Base-by-base conservation (phyloP, 2,329 filamentous ascomycete species). In the Cladosporium cucumerinum region DNA sequence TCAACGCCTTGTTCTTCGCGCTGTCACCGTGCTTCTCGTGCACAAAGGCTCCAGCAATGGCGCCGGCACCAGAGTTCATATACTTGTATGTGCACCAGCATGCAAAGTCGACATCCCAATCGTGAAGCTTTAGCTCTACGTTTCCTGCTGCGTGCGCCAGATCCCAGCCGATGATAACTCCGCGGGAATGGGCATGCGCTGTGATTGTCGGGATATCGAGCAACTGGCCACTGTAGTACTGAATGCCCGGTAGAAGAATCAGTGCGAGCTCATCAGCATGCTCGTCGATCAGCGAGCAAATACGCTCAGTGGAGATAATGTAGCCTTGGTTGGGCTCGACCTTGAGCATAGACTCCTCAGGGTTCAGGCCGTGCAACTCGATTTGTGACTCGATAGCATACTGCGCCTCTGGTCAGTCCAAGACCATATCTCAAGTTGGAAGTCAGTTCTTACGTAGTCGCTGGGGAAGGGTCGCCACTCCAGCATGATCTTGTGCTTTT, bases 1-100 rank as follows among this genome's bases (percentile, higher is more conserved):
- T 84, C 5, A 96, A 80, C 2, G 68, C 69, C 26, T 67, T 23
- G 28, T 34, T 61, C 26, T 64, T 61, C 11, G 73, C 70, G n/a
- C 91, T 87, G 26, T 76, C 76, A 48, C 89, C 87, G 74, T 96
- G 89, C 46, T 81, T 82, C 73, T 91, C 86, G 76, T 97, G 92
- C 10, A 97, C 89, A 69, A 93, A 97, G 0, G 89, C 81, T 0
- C 89, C 92, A 1, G 86, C 92, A 68, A 96, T 96, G 18, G 88
- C 84, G 4, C 93, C 93, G 0, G 93, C 92, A 0, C 93, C 93
- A 28, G 88, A 87, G 74, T 96, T 96, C 75, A 96, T 85, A 79
- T 97, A 97, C 80, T 97, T 97, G 83, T 97, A 97, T 21, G 89
- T 93, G 78, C 93, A 97, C 93, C 93, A 97, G 62, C 86, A 91